These are phyloP conservation scores for Inga laurina DNA, from an alignment of 306 rosid genomes.

Conservation along the genomic window DNA sequence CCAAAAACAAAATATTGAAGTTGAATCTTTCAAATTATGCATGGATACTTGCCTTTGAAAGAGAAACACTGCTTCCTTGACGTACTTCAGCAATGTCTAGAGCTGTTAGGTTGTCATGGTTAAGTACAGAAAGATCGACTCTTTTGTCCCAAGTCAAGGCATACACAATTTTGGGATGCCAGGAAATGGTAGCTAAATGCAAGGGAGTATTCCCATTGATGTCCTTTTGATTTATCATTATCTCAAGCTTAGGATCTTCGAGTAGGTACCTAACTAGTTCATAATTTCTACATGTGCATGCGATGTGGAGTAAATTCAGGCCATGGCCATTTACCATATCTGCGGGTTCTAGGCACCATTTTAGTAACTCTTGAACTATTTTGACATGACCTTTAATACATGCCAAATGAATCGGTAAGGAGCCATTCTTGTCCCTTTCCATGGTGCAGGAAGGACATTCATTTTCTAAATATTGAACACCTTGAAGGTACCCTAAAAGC, in stretches of 20 bases:
- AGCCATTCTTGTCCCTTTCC: background rate
- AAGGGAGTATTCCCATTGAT: slow-evolving; percentile 18
- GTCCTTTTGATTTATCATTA: slow-evolving; percentile 35
- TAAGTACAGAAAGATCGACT: background rate
- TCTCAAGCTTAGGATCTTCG: background rate
- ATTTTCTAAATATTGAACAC: background rate
- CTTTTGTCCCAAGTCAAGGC: slow-evolving; percentile 6
- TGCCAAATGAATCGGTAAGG: background rate
- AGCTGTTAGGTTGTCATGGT: background rate
- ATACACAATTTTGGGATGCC: slow-evolving; percentile 11
- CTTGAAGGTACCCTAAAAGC: slow-evolving; percentile 27
- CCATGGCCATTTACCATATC: background rate
- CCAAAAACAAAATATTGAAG: too few relatives aligned
- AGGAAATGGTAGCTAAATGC: slow-evolving; percentile 26
- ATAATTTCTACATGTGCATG: slow-evolving; percentile 1
- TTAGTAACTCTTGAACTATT: background rate
- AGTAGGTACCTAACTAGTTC: background rate
- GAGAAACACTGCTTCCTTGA: background rate
- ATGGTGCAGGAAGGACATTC: background rate
- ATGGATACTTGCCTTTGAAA: slow-evolving; percentile 9
- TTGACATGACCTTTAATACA: background rate
- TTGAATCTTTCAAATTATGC: background rate
- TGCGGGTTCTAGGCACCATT: background rate
- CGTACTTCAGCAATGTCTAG: background rate
- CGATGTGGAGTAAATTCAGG: slow-evolving; percentile 22